These are phyloP conservation scores for Ceratobasidium sp. DNA, from an alignment of 1,284 basidiomycete species.

Conservation along the genomic window DNA sequence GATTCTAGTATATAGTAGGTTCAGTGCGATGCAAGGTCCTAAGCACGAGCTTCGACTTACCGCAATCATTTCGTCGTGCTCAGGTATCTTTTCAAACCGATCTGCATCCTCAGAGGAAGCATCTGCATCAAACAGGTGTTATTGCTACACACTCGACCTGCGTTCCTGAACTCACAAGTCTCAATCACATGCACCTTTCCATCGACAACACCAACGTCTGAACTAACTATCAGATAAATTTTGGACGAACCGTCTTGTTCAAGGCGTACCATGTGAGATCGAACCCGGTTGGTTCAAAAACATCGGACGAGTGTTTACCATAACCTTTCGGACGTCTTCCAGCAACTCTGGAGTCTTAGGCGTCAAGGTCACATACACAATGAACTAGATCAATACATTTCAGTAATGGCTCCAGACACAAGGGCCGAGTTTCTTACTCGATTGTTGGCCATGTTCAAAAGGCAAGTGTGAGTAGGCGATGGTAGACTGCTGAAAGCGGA, in stretches of 20 bases:
- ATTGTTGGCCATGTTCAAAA: constrained; percentile 19
- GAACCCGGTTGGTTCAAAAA: constrained; percentile 27
- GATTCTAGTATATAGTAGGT: not conserved
- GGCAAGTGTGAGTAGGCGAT: not conserved
- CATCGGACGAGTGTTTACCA: constrained; percentile 17
- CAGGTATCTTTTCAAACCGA: constrained; percentile 28
- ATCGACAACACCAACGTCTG: constrained; percentile 34
- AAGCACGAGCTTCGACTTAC: not conserved
- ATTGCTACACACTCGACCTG: not conserved
- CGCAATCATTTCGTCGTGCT: constrained; percentile 41
- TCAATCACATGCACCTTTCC: constrained; percentile 43
- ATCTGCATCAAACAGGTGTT: constrained; percentile 12
- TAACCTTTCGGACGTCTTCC: constrained; percentile 25
- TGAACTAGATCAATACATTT: not conserved
- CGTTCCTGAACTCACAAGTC: constrained; percentile 28
- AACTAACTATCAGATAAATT: not conserved
- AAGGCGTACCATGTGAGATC: constrained; percentile 27
- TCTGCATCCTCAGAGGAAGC: constrained; percentile 25
- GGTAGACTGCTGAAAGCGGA: too few species aligned
- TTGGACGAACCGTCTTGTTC: not conserved
- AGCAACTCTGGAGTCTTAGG: constrained; percentile 27
- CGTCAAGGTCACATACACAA: constrained; percentile 35
- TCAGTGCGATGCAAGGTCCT: not conserved
- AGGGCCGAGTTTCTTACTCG: constrained; percentile 4
- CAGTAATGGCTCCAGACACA: not conserved